A percentile compares a stretch with the other conserved stretches of the same genome.
Evolutionary conservation across 2,329 filamentous ascomycete genomes (phyloP).

Genomic region (Sporothrix protearum): DNA sequence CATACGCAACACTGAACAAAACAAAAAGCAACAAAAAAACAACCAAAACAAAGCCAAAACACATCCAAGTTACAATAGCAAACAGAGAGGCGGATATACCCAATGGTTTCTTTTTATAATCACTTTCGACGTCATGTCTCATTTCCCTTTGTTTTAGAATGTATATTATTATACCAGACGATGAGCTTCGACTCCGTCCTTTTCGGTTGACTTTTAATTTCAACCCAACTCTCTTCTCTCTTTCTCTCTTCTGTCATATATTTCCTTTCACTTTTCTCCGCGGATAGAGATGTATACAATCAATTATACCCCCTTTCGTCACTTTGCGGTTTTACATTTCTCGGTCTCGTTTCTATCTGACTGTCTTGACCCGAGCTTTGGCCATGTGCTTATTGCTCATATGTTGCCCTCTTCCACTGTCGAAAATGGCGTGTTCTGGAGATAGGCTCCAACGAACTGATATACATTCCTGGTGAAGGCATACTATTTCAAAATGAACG

Average conservation of each 20-base stretch:
- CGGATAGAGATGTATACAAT: conserved; percentile 13
- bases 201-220: not conserved
- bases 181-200: not conserved
- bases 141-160: conserved; percentile 9
- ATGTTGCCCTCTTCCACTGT: not conserved
- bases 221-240: not conserved
- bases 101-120: not conserved
- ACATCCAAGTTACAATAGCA: not conserved
- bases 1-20: not conserved
- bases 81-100: conserved; percentile 19
- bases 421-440: not conserved
- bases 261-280: not conserved
- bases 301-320: conserved; percentile 6
- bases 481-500: not conserved
- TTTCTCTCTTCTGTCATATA: not conserved
- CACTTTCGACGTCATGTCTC: not conserved
- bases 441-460: not conserved
- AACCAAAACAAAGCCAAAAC: not conserved
- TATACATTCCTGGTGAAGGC: not conserved
- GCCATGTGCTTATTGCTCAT: too few relatives aligned
- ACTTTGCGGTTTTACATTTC: too few relatives aligned
- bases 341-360: not conserved
- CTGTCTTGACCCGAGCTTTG: not conserved
- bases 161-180: conserved; percentile 6
- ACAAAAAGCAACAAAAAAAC: not conserved